Base-by-base conservation (phyloP, 106 monocot species). In the Ottelia alismoides region DNA sequence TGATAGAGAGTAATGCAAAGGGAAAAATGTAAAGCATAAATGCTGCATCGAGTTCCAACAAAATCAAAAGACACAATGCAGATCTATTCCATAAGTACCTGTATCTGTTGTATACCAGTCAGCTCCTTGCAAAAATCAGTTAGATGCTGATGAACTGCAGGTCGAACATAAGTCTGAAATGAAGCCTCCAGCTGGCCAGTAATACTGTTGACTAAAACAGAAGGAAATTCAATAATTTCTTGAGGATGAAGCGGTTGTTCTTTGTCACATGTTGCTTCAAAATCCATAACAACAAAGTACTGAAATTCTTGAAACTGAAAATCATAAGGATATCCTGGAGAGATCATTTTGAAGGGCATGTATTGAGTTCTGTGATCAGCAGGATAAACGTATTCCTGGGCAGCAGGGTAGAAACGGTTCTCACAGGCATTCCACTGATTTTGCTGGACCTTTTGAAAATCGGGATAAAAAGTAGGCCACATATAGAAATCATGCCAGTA, bases 51-150 rank as follows among this genome's bases (percentile, higher is more conserved):
- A n/a, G n/a, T n/a, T n/a, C n/a, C n/a, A n/a, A n/a, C n/a, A n/a
- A n/a, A n/a, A n/a, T n/a, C n/a, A n/a, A n/a, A n/a, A n/a, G n/a
- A n/a, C n/a, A n/a, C n/a, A n/a, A n/a, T n/a, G n/a, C n/a, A n/a
- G n/a, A n/a, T n/a, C n/a, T n/a, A 27, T 6, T 46, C 27, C 22
- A 28, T 19, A 44, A 44, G 2, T 49, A 91, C 93, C 87, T 94
- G 88, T 66, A 81, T 74, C 68, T 94, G 93, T 59, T 88, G 84
- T 40, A 94, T 94, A 17, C 93, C 93, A 32, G 93, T 94, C 22
- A 94, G 88, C 52, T 94, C 81, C 60, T 88, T 94, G 84, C 93
- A 94, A 62, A 81, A 94, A 70, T 94, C 93, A 62, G 80, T 94
- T 35, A 94, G 67, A 64, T 32, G 51, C 66, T 94, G 84, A 71